Base-by-base conservation (phyloP, 305 asterid species). In the Fraxinus floribunda region DNA sequence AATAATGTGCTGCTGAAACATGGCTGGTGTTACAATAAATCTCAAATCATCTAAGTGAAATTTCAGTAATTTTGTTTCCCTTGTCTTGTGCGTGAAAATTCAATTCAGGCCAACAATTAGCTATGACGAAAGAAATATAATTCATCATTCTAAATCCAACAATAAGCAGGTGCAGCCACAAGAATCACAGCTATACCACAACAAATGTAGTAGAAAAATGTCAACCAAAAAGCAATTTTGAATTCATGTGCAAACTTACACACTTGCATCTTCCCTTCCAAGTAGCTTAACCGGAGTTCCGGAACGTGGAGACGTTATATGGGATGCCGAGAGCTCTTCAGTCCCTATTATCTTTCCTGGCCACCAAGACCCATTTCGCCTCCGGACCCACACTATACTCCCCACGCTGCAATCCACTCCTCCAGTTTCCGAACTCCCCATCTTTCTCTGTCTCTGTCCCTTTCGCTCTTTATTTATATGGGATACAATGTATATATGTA, bases 351-450 rank as follows among this genome's bases (percentile, higher is more conserved):
- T 95, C 85, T 93, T 94, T 72, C 99, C 99, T 4, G 99, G 99
- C 99, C 99, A 95, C 99, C 99, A 94, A 46, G 99, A 94, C 82
- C 99, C 99, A 77, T 95, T 95, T 80, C 99, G 91, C 81, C 99
- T 88, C 49, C 98, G 89, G 52, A 95, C 99, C 99, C 99, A 95
- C 57, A 95, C 99, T 82, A 95, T 95, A 90, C 99, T 95, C 78
- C 99, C 99, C 83, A 91, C 93, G 84, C 92, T 85, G 84, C 96
- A 91, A 91, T 92, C 97, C 68, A 78, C 94, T 16, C 89, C 94
- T 16, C 89, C 97, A 8, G 91, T 85, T 85, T 94, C 98, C 32
- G 99, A 90, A 89, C 94, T 93, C 80, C 86, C 96, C 99, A 94
- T 95, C 35, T 62, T 0, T 72, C 80, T 62, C 79, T 10, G 24